Base-by-base conservation (phyloP, 2,329 filamentous ascomycete genomes). In the Exophiala viscosa region DNA sequence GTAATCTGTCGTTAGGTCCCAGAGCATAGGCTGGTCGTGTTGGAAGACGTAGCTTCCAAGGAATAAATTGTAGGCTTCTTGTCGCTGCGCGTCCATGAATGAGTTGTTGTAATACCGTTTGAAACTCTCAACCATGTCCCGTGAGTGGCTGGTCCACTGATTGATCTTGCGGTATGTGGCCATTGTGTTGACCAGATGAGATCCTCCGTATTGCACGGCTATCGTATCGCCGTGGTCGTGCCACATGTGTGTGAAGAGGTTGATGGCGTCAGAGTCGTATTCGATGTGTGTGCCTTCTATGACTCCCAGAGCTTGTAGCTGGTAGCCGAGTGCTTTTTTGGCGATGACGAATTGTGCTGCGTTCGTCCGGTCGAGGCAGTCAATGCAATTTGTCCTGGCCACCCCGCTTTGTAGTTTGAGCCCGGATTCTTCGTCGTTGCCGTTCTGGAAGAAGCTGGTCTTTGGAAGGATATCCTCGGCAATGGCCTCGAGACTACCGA, bases 71-170 rank as follows among this genome's bases (percentile, higher is more conserved):
- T 97, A 97, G 0, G 93, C 93, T 70, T 99, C 93, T 70, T 99
- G 93, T 31, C 93, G 84, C 67, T 99, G 93, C n/a, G 87, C 91
- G 69, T 99, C 93, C 7, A 99, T 80, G 68, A 99, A 99, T 0
- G 92, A 95, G 66, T 99, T 99, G 73, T 97, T 96, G 70, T 99
- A 99, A 69, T 97, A 99, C 23, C 93, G 83, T 70, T 97, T 99
- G 76, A 99, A 96, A 68, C 90, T 96, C 72, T 99, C 93, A 17
- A 99, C 91, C 92, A 99, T 97, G 69, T 99, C 93, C 61, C 93
- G 82, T 2, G 92, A 96, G 69, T 96, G 90, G 63, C 90, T 96
- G 18, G 90, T 95, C 93, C 93, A 99, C 68, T 97, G 92, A 62
- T 97, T 97, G 68, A 96, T 95, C 72, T 97, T 97, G 52, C 93